Base-by-base conservation (phyloP, 805 yeast species). In the Teunomyces stri region DNA sequence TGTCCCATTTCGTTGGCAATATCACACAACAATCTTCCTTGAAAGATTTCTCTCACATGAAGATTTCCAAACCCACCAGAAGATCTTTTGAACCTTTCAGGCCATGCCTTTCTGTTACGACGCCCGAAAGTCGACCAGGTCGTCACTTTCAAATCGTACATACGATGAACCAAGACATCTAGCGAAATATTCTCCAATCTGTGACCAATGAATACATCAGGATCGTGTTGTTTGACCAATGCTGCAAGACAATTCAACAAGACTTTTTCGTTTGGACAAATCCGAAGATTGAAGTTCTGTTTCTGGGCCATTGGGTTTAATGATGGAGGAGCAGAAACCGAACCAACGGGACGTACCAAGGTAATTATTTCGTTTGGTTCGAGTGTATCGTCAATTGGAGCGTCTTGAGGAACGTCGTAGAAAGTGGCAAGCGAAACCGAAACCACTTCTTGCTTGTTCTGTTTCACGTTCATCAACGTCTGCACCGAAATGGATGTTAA, bases 1-100 rank as follows among this genome's bases (percentile, higher is more conserved):
- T 87, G 94, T 42, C 98, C 99, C 82, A 91, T 80, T 59, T 89
- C 96, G 65, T 94, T 94, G 44, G 92, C 89, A 60, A 94, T 82
- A 66, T 94, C 99, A 76, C 97, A 89, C 40, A 92, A 59, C 47
- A 94, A 75, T 56, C 99, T 78, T 31, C 99, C 99, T 33, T 90
- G 81, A 59, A 85, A 78, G 16, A 89, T 77, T 47, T 88, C 90
- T 43, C 86, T 74, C 13, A 88, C 74, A 54, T 80, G 75, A 49
- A 73, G 76, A 61, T 81, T 76, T 46, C 74, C 76, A 39, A 57
- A 61, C 5, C 66, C 65, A 33, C 74, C 70, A 42, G 73, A 74
- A 15, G 74, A 72, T 47, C 76, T 76, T 27, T 84, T 87, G 62
- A 85, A 83, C 52, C 77, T 77, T 22, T 81, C 85, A 1, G 96